These are phyloP conservation scores for Hexamita inflata DNA, from an alignment of 208 protist species.

Conservation along the genomic window DNA sequence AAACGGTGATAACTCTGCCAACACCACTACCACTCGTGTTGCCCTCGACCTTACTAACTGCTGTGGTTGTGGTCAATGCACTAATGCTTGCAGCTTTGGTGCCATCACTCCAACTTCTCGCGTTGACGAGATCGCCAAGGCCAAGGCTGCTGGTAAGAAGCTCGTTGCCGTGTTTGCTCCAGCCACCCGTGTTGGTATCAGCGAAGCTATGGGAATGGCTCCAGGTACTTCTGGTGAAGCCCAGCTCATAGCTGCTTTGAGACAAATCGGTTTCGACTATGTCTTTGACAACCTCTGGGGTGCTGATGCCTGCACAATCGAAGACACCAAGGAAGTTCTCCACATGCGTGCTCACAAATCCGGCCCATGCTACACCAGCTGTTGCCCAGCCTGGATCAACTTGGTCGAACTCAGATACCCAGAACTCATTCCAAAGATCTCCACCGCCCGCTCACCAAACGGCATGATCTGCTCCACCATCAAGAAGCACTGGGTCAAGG, in stretches of 20 bases:
- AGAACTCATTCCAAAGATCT: slow-evolving; percentile 46
- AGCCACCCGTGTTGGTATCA: slow-evolving; percentile 29
- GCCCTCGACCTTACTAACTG: slow-evolving; percentile 37
- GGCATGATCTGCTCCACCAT: slow-evolving; percentile 28
- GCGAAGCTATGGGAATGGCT: slow-evolving; percentile 7
- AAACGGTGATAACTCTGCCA: neutral
- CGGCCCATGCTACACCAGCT: slow-evolving; percentile 34
- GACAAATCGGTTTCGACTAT: slow-evolving; percentile 38
- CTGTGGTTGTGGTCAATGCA: slow-evolving; percentile 52
- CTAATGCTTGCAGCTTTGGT: slow-evolving; percentile 42
- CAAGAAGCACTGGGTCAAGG: neutral
- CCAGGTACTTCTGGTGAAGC: neutral
- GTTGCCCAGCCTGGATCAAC: slow-evolving; percentile 47
- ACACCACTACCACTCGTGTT: neutral
- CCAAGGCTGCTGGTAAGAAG: neutral
- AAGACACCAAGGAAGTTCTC: slow-evolving; percentile 13
- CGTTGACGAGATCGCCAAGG: slow-evolving; percentile 14
- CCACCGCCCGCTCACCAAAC: slow-evolving; percentile 35
- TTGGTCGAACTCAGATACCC: slow-evolving; percentile 41
- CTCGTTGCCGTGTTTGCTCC: slow-evolving; percentile 29
- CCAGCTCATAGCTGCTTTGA: neutral
- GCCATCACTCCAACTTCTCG: slow-evolving; percentile 39
- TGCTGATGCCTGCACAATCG: slow-evolving; percentile 37
- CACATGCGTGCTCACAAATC: neutral
- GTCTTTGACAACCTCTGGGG: slow-evolving; percentile 39